Evolutionary conservation across 495 filamentous ascomycete species (phyloP).

Genomic region (Xylaria telfairii): DNA sequence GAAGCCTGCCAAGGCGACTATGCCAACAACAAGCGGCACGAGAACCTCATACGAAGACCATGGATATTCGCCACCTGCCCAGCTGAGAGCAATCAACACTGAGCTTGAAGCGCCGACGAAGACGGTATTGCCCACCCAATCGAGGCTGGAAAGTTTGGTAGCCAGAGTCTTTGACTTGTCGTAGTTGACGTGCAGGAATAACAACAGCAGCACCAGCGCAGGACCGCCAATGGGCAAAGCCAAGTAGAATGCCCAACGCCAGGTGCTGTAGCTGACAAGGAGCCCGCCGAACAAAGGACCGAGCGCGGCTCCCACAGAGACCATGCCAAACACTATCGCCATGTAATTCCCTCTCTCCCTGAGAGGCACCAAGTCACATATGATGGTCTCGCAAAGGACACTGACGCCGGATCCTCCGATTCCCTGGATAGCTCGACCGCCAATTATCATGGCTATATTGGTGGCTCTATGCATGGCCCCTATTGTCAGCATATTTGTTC

Average conservation of each 20-base stretch:
- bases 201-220: slow-evolving; percentile 30
- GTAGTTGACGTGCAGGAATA: slow-evolving; percentile 40
- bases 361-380: slow-evolving; percentile 76
- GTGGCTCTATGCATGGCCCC: slow-evolving; percentile 16
- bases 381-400: slow-evolving; percentile 74
- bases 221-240: slow-evolving; percentile 41
- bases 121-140: slow-evolving; percentile 40
- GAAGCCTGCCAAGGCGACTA: slow-evolving; percentile 35
- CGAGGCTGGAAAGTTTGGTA: slow-evolving; percentile 32
- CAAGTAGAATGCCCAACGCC: slow-evolving; percentile 48
- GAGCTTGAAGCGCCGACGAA: slow-evolving; percentile 34
- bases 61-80: slow-evolving; percentile 27
- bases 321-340: slow-evolving; percentile 60
- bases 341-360: slow-evolving; percentile 61
- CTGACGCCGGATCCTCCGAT: slow-evolving; percentile 77
- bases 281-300: slow-evolving; percentile 76
- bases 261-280: slow-evolving; percentile 57
- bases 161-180: slow-evolving; percentile 22
- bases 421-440: slow-evolving; percentile 76
- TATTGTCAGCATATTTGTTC: slow-evolving; percentile 8
- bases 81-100: slow-evolving; percentile 38
- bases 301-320: slow-evolving; percentile 67
- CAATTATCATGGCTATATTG: slow-evolving; percentile 64
- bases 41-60: slow-evolving; percentile 40
- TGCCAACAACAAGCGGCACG: slow-evolving; percentile 37